phyloP scores from a whole-genome alignment of 129 eudicot species.

The Centaurea solstitialis region DNA sequence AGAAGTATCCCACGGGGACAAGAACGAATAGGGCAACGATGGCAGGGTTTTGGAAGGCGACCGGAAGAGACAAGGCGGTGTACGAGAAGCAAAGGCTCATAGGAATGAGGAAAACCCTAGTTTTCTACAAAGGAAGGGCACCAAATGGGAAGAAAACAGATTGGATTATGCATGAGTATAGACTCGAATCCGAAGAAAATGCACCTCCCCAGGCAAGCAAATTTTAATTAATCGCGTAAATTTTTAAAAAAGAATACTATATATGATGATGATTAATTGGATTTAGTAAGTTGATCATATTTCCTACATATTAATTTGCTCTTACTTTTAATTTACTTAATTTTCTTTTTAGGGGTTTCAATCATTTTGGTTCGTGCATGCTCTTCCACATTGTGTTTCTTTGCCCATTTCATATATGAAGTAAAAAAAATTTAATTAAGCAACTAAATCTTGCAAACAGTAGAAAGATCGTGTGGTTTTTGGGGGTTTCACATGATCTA shows the following conservation, averaged over 20 bases:
- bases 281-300: neutral
- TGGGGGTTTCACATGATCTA: neutral
- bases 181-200: constrained; percentile 84
- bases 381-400: constrained; percentile 1
- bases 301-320: neutral
- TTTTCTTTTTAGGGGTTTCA: neutral
- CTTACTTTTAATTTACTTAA: neutral
- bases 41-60: constrained; percentile 97
- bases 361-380: constrained; percentile 17
- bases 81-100: constrained; percentile 65
- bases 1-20: constrained; percentile 90
- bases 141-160: constrained; percentile 93
- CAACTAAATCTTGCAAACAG: neutral
- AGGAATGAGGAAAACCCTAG: constrained; percentile 97
- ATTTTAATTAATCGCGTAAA: neutral
- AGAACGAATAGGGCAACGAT: constrained; percentile 89
- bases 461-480: neutral
- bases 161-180: constrained; percentile 96
- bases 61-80: constrained; percentile 91
- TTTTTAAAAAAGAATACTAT: no score
- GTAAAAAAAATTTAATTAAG: neutral
- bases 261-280: neutral
- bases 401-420: neutral
- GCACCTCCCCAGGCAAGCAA: constrained; percentile 80
- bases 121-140: constrained; percentile 92